phyloP scores from a whole-genome alignment of 2,329 filamentous ascomycete species.

The Xylariaceae sp. region DNA sequence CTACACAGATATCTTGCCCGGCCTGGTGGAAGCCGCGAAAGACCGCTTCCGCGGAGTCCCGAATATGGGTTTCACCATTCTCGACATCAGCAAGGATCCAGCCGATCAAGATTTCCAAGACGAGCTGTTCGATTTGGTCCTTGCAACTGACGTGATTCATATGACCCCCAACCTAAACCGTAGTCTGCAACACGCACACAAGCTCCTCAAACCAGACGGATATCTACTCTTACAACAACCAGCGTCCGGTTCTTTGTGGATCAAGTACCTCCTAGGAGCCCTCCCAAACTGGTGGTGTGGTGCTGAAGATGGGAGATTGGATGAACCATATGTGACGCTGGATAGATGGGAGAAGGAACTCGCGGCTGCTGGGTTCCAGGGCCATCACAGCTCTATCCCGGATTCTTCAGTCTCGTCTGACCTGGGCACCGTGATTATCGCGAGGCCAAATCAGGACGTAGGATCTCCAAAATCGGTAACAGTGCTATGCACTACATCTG shows the following conservation, averaged over 20 bases:
- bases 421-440: not conserved
- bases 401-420: not conserved
- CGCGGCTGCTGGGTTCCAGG: not conserved
- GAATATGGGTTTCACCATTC: constrained; percentile 4
- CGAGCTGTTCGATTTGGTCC: constrained; percentile 8
- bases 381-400: not conserved
- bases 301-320: not conserved
- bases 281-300: constrained; percentile 14
- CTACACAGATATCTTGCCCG: not conserved
- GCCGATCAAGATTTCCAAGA: constrained; percentile 10
- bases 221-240: not conserved
- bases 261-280: constrained; percentile 2
- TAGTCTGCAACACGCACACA: not conserved
- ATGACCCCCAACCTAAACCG: constrained; percentile 4
- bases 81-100: constrained; percentile 6
- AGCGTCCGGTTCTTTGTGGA: no score
- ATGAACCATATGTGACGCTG: not conserved
- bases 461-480: not conserved
- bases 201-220: constrained; percentile 5
- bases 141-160: constrained; percentile 7
- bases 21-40: not conserved
- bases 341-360: not conserved
- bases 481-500: not conserved
- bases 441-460: not conserved
- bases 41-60: not conserved